Evolutionary conservation across 2,329 filamentous ascomycete species (phyloP).

Genomic region (Cladophialophora carrionii): DNA sequence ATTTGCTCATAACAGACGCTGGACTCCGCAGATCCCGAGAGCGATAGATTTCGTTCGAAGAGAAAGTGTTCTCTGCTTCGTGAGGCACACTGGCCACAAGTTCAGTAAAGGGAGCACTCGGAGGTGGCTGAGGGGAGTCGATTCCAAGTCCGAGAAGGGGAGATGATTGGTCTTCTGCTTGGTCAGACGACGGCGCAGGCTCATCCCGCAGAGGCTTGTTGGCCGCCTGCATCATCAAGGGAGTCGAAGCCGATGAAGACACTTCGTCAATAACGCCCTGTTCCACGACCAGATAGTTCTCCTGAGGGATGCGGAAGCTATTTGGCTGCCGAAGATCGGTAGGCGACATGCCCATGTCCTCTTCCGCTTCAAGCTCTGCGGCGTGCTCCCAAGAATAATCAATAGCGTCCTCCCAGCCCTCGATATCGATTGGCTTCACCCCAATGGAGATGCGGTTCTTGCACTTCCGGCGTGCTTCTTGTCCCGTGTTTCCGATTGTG

Average conservation of each 20-base stretch:
- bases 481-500: background rate
- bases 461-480: slow-evolving; percentile 4
- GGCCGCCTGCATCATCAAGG: slow-evolving; percentile 34
- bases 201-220: slow-evolving; percentile 7
- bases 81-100: background rate
- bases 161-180: slow-evolving; percentile 22
- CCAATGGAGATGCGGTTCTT: slow-evolving; percentile 28
- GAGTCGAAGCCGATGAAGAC: slow-evolving; percentile 33
- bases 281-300: slow-evolving; percentile 27
- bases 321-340: slow-evolving; percentile 1
- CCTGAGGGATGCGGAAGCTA: slow-evolving; percentile 8
- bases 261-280: slow-evolving; percentile 24
- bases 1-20: slow-evolving; percentile 58
- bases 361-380: slow-evolving; percentile 27
- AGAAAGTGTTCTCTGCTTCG: slow-evolving; percentile 4
- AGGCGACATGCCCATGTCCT: slow-evolving; percentile 5
- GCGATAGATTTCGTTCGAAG: slow-evolving; percentile 14
- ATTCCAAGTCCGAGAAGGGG: slow-evolving; percentile 33
- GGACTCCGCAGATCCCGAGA: slow-evolving; percentile 48
- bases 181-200: background rate
- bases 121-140: slow-evolving; percentile 16
- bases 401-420: slow-evolving; percentile 38
- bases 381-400: slow-evolving; percentile 38
- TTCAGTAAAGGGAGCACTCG: slow-evolving; percentile 14
- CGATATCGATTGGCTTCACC: slow-evolving; percentile 31